Evolutionary conservation across 73 alveolate genomes (phyloP), one percentile per base, ranked within the genome.

Genomic region (Paramecium octaurelia): DNA sequence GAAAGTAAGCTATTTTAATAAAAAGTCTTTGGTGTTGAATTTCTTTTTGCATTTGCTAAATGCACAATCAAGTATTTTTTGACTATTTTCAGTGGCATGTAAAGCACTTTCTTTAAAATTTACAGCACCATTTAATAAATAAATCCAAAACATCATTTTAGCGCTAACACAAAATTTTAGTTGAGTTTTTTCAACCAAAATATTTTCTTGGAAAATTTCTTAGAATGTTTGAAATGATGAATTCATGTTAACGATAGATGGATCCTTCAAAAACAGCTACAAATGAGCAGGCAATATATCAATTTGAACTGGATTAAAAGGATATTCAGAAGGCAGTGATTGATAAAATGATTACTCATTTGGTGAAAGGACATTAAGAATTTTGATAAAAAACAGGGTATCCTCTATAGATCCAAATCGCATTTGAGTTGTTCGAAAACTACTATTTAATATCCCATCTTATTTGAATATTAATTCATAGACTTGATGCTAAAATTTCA

Each of bases 111-210:
- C 87, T 38, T 38, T 73, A 24, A 73, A 73, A 38, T 73, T 73
- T 1, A 38, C 54, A 6, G 87, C 87, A 16, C 60, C 59, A 73
- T 73, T 31, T 40, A 73, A n/a, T 36, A 73, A 73, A 38, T 73
- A 9, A 35, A 73, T 73, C 87, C 87, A 73, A 73, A 36, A 73
- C 87, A 73, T 36, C 59, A 73, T 36, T 73, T 73, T 16, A 14
- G 68, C 87, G 14, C 59, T 73, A 14, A 73, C 87, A 64, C 84
- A 64, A 27, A 64, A 64, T 64, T 64, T 27, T 34, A 64, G 6
- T 64, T 64, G 84, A 6, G 27, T 64, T 64, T 34, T 64, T 34
- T 64, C 84, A 12, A 31, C 9, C 14, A 64, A 11, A 64, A 64
- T 64, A 9, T 64, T 64, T 23, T 64, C 84, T 34, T 64, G 14